Base-by-base conservation (phyloP, 352 stramenopile species). In the Phytopythium oedochilum region DNA sequence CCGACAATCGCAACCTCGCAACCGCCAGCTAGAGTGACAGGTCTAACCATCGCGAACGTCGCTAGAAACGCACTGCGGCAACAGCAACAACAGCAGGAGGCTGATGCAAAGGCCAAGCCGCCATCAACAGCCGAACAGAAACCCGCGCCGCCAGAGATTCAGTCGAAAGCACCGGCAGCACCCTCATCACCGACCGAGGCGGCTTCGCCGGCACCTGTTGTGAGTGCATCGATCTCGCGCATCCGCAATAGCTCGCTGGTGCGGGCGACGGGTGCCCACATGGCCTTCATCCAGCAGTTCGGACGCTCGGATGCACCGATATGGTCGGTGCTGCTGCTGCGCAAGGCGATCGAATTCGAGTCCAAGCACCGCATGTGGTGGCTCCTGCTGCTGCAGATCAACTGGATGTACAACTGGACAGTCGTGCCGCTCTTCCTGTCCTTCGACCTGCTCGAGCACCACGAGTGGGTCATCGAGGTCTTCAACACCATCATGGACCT, bases 331-430 rank as follows among this genome's bases (percentile, higher is more conserved):
- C 20, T 76, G 17, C 50, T 86, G 1, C 48, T 85, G 9, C 46
- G 34, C 11, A 71, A 61, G 17, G 63, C 60, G 0, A 80, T 89
- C 25, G 73, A 86, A 10, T 62, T 57, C 9, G 69, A 84, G 11
- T 75, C 71, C 0, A 68, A 42, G 17, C 43, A 26, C 4, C 60
- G 78, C 3, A 67, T 86, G 63, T 75, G 64, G 73, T 86, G 75
- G 78, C 54, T 88, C 1, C 34, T 77, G 3, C 18, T 59, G 15
- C 36, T 88, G 32, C 62, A 85, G 38, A 38, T 72, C 11, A 70
- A 74, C 40, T 47, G 85, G 38, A 57, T 81, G 14, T 83, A 80
- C 65, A 83, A 82, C 46, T 88, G 78, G 78, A 55, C 75, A 3
- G 26, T 82, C 14, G 73, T 86, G 14, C 73, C 78, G 0, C 50